Base-by-base conservation (phyloP, 164 flowering plant species). In the Magnolia sinica region DNA sequence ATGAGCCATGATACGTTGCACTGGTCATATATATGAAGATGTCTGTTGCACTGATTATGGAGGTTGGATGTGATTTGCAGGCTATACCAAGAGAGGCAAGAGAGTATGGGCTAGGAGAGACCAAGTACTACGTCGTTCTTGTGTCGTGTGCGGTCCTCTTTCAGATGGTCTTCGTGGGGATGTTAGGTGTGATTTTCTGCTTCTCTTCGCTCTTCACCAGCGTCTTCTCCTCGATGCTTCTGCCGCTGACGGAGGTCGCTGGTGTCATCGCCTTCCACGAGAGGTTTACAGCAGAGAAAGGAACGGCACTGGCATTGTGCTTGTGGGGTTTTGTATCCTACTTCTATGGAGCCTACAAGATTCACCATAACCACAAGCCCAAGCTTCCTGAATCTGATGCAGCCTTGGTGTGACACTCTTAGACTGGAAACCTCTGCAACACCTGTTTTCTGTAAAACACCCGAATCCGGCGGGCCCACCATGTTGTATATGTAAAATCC, bases 271-370 rank as follows among this genome's bases (percentile, higher is more conserved):
- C 66, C 63, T 79, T 7, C 66, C 8, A 75, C 31, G 81, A 79
- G 68, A 71, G 51, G 50, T 79, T 79, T 71, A 75, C 22, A 4
- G 71, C 71, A 22, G 81, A 79, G 72, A 79, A 79, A 13, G 81
- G 81, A 7, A 20, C 75, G 67, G 31, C 81, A 9, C 45, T 75
- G 68, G 75, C 67, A 9, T 55, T 79, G 20, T 70, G 74, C 9
- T 20, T 79, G 4, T 79, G 81, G 78, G 75, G 81, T 8, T 78
- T 78, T 63, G 51, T 61, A 11, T 78, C 80, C 2, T 78, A 73
- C 63, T 74, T 78, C 77, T 69, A 59, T 65, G 81, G 81, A 7
- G 67, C 75, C 50, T 65, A 70, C 65, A 75, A 74, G 29, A 50
- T 65, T 31, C 9, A 24, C 27, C 45, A 37, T 3, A 37, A 37